A percentile compares a stretch with the other conserved stretches of the same genome.
phyloP scores from a whole-genome alignment of 2,329 filamentous ascomycete species.

The Xylariomycetidae sp. region DNA sequence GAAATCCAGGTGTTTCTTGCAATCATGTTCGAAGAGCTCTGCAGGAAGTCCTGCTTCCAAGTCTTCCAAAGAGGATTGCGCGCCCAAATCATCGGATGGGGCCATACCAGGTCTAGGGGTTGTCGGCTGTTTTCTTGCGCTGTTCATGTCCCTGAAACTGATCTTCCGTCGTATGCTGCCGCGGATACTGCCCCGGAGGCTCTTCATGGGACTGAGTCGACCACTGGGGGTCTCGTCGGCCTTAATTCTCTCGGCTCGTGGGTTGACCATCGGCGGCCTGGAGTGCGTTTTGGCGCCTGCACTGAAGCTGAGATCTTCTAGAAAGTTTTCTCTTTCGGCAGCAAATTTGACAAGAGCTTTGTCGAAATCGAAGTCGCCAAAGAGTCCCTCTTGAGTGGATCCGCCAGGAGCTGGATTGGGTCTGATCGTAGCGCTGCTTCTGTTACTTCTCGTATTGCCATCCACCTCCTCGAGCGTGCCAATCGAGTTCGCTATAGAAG shows the following conservation, averaged over 20 bases:
- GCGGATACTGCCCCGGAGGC: slow-evolving; percentile 58
- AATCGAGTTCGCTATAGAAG: slow-evolving; percentile 44
- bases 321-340: slow-evolving; percentile 86
- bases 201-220: slow-evolving; percentile 49
- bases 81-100: slow-evolving; percentile 14
- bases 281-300: slow-evolving; percentile 72
- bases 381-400: slow-evolving; percentile 30
- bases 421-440: slow-evolving; percentile 60
- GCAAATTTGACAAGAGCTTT: slow-evolving; percentile 90
- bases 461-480: slow-evolving; percentile 53
- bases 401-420: slow-evolving; percentile 29
- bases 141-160: slow-evolving; percentile 92
- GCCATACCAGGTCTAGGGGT: slow-evolving; percentile 67
- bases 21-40: slow-evolving; percentile 16
- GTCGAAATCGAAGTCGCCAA: slow-evolving; percentile 83
- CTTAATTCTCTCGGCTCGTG: slow-evolving; percentile 75
- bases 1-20: slow-evolving; percentile 15
- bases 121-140: slow-evolving; percentile 79
- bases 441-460: slow-evolving; percentile 53
- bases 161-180: slow-evolving; percentile 90
- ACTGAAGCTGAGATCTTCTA: slow-evolving; percentile 85
- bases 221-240: slow-evolving; percentile 58
- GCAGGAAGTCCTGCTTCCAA: slow-evolving; percentile 14
- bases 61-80: slow-evolving; percentile 10
- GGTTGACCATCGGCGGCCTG: slow-evolving; percentile 66